Evolutionary conservation across 768 basidiomycete species (phyloP).

Genomic region (Boletus reticulatus): DNA sequence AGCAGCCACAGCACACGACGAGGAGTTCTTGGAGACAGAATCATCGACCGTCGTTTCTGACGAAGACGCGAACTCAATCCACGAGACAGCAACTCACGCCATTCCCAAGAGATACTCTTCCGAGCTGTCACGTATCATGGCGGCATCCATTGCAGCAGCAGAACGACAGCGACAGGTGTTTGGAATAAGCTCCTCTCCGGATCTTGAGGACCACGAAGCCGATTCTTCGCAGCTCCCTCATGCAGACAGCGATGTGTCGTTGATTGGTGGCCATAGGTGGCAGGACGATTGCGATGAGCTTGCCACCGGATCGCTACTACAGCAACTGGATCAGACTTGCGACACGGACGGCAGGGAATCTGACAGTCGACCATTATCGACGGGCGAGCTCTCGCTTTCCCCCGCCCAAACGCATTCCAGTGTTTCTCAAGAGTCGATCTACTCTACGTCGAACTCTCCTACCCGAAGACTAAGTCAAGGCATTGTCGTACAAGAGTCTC

Average conservation of each 20-base stretch:
- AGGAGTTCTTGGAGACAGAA: conserved; percentile 7
- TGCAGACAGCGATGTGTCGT: conserved; percentile 48
- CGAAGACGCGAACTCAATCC: conserved; percentile 6
- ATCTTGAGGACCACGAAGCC: conserved; percentile 1
- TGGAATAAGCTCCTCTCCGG: conserved; percentile 46
- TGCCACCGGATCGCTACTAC: conserved; percentile 29
- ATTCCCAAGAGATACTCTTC: conserved; percentile 23
- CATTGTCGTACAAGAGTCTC: conserved; percentile 6
- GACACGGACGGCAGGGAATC: background rate
- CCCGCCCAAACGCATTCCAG: conserved; percentile 13
- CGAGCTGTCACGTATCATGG: conserved; percentile 27
- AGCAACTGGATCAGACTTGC: conserved; percentile 9
- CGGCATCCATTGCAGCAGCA: conserved; percentile 34
- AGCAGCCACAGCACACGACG: background rate
- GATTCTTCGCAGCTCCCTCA: conserved; percentile 25
- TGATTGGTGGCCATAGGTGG: conserved; percentile 40
- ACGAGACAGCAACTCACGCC: background rate
- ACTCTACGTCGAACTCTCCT: conserved; percentile 18
- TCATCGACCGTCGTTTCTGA: conserved; percentile 17
- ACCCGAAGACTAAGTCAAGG: conserved; percentile 8
- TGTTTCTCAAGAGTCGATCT: conserved; percentile 26
- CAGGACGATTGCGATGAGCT: conserved; percentile 35
- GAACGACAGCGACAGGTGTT: conserved; percentile 49
- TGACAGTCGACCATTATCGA: conserved; percentile 1
- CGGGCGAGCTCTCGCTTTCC: conserved; percentile 10